Evolutionary conservation across 805 yeast genomes (phyloP), one percentile per base, ranked within the genome.

Genomic region (Grigorovia jiainica): DNA sequence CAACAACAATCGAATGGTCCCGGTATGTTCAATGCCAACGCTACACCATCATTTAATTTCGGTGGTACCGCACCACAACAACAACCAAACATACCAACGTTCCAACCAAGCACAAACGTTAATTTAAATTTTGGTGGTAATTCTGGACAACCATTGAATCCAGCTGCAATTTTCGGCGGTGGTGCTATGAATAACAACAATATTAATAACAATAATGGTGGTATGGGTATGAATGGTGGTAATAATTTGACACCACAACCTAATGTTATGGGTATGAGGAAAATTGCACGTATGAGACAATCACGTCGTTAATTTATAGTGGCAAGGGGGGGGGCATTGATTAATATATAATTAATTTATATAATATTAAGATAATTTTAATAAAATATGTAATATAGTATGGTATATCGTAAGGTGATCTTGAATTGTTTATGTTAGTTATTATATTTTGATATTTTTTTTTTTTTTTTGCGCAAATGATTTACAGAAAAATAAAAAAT

Each of bases 251-350:
- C 37, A 8, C 39, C 41, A 11, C 43, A 38, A 24, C 40, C 44
- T 18, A 44, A 42, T 19, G 36, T 16, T 23, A 21, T 40, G 20
- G 37, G 37, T 15, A 36, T 36, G 17, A 55, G 63, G 39, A 48
- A 47, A 32, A 34, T 58, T 17, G 63, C 63, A 16, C 51, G 64
- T 40, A 58, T 58, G 61, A 53, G 62, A 44, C 50, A 46, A 16
- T 43, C 58, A 20, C 53, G 61, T 45, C 51, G 64, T 25, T 48
- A 42, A 11, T 5, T 8, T 9, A 10, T 30, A 11, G 10, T 20
- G n/a, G n/a, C n/a, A n/a, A n/a, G n/a, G n/a, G n/a, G n/a, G n/a
- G n/a, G n/a, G n/a, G n/a, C n/a, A 29, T n/a, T 23, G 3, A 23
- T 5, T 7, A 21, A 4, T 18, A 25, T 36, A 13, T 32, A 24